Base-by-base conservation (phyloP, 805 yeast species). In the Ogataea neopini region DNA sequence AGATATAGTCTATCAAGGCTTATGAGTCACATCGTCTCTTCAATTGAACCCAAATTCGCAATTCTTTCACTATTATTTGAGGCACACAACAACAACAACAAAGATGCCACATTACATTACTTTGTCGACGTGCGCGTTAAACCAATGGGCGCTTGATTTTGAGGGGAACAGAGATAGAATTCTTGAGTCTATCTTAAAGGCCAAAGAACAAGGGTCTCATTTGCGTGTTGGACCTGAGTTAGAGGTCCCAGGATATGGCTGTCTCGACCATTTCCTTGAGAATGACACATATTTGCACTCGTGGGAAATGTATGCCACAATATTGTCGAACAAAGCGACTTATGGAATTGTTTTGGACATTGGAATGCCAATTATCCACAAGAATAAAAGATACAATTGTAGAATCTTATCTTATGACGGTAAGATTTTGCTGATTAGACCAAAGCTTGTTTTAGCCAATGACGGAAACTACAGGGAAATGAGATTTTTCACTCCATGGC, bases 81-180 rank as follows among this genome's bases (percentile, higher is more conserved):
- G 25, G 25, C 47, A 39, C 25, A 40, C 45, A 8, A 23, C 4
- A 36, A 38, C 17, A 25, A 30, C 30, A 14, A 11, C 15, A 14
- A 5, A 15, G 9, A 91, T 91, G 97, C 91, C 95, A 1, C 94
- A 88, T 45, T 76, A 86, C 48, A 83, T 91, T 40, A 92, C 97
- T 0, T 72, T 92, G 30, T 91, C 98, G 1, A 91, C 98, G 1
- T 92, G 98, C 69, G 89, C 91, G 59, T 75, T 94, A 54, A 94
- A 94, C 71, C 99, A 94, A 77, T 94, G 99, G 99, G 97, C 99
- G 0, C 74, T 94, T 45, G 99, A 94, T 66, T 94, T 89, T 66
- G 98, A 92, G 66, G 99, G 99, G 4, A 94, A 94, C 68, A 76
- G 97, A 45, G 96, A 91, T 62, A 75, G 99, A 48, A 92, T 94